Evolutionary conservation across 371 early-diverging fungal species (phyloP), one percentile per base, ranked within the genome.

Genomic region (Conidiobolus incongruus): DNA sequence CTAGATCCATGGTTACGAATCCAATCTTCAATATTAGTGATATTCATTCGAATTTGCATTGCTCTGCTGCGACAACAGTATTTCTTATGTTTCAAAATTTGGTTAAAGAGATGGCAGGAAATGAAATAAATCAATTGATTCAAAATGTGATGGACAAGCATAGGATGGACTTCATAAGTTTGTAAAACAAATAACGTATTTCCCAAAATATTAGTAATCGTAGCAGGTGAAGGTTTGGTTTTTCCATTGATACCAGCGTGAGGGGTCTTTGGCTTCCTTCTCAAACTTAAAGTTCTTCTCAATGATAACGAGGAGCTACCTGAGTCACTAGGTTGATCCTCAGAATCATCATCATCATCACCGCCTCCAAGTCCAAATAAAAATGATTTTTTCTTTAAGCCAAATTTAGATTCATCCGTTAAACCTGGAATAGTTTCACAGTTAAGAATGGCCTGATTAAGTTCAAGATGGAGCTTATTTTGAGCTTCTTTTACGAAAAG

Each of bases 21-120:
- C 90, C 90, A 89, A 43, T 89, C 87, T 48, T 77, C 80, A 11
- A 91, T 37, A 4, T 59, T 59, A 0, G 78, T 67, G 19, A 89
- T 41, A 49, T 90, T 93, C 65, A 85, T 70, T 17, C 81, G 77
- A 6, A 88, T 75, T 55, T 79, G 83, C 40, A 84, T 60, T 0
- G 90, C 90, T 40, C 70, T 70, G 19, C 77, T 70, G 7, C 90
- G 75, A 46, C 75, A 75, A 49, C 81, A 65, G 39, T 74, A 75
- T 33, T 71, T 70, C 41, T 74, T 70, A 49, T 65, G 70, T 5
- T 63, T 61, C 39, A 90, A 53, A 50, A 93, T 77, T 1, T 69
- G 69, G 52, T 90, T 90, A 56, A 90, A 86, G 22, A 81, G 41
- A 51, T 79, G 80, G 44, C 72, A 63, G 13, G 75, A 69, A 13